Conservation (phyloP, 2,329 filamentous ascomycete genomes). For the Neopestalotiopsis clavispora region DNA sequence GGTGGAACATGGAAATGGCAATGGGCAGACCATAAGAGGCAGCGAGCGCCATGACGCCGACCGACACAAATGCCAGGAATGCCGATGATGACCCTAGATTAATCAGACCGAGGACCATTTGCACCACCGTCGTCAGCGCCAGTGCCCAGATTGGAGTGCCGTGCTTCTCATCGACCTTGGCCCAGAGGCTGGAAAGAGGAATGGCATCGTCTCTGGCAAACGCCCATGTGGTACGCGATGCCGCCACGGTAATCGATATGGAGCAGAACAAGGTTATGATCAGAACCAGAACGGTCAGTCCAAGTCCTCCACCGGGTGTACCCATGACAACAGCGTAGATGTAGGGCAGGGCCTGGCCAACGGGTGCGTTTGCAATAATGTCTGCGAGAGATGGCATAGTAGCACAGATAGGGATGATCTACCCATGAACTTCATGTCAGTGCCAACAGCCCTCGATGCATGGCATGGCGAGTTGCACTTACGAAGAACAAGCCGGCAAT, state of each 20-base stretch:
- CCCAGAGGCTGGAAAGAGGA: slow-evolving; percentile 55
- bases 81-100: slow-evolving; percentile 62
- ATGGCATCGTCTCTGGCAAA: slow-evolving; percentile 66
- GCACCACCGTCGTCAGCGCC: slow-evolving; percentile 56
- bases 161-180: slow-evolving; percentile 54
- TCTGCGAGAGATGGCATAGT: slow-evolving; percentile 46
- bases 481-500: slow-evolving; percentile 59
- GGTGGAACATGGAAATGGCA: slow-evolving; percentile 50
- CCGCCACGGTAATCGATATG: slow-evolving; percentile 70
- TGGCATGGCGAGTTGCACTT: slow-evolving; percentile 18
- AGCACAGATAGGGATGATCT: slow-evolving; percentile 56
- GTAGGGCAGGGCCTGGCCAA: slow-evolving; percentile 59
- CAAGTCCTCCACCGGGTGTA: slow-evolving; percentile 54
- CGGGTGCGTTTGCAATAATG: slow-evolving; percentile 49
- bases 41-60: slow-evolving; percentile 61
- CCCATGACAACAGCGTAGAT: slow-evolving; percentile 59
- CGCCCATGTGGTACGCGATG: slow-evolving; percentile 70
- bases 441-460: background rate
- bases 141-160: slow-evolving; percentile 62
- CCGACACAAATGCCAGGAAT: slow-evolving; percentile 59
- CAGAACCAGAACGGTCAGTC: slow-evolving; percentile 56
- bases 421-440: background rate
- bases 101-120: slow-evolving; percentile 60
- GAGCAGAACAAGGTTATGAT: slow-evolving; percentile 63
- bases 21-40: slow-evolving; percentile 63